These are phyloP conservation scores for Phytophthora pisi DNA, from an alignment of 352 stramenopile genomes.

Conservation along the genomic window DNA sequence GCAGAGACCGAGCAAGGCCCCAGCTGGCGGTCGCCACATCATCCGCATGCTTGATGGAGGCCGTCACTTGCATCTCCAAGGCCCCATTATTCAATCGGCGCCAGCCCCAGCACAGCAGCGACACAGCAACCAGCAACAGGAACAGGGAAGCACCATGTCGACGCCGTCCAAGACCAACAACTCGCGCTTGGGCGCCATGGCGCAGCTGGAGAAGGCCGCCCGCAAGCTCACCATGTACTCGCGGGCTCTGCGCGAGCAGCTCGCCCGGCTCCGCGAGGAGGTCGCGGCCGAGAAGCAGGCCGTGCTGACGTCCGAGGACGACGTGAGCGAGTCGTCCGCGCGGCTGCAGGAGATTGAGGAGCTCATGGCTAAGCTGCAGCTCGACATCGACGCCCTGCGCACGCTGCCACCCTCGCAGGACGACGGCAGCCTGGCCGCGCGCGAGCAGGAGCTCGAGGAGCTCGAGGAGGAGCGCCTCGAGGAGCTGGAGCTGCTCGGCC, in stretches of 20 bases:
- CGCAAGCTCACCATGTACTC: conserved; percentile 57
- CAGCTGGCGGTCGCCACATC: conserved; percentile 39
- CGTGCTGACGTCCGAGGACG: conserved; percentile 52
- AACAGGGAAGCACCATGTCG: conserved; percentile 19
- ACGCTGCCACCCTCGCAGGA: conserved; percentile 28
- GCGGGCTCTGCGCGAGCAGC: conserved; percentile 46
- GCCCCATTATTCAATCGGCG: conserved; percentile 32
- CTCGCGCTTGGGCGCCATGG: conserved; percentile 19
- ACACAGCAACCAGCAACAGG: not conserved
- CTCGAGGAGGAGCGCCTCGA: conserved; percentile 67
- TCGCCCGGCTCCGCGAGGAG: conserved; percentile 42
- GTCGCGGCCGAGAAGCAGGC: conserved; percentile 41
- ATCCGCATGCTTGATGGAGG: conserved; percentile 17
- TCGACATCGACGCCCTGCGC: conserved; percentile 46
- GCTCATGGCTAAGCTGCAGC: conserved; percentile 55
- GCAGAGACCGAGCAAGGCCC: not conserved
- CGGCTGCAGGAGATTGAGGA: conserved; percentile 72
- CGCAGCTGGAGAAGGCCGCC: conserved; percentile 55
- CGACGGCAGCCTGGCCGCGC: conserved; percentile 38
- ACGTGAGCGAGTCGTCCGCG: conserved; percentile 56
- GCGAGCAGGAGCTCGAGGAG: conserved; percentile 57
- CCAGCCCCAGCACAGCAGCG: not conserved
- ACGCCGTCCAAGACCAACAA: conserved; percentile 35
- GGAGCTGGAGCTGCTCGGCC: conserved; percentile 56
- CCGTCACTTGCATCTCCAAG: not conserved